A percentile compares a stretch with the other conserved stretches of the same genome.
phyloP scores from a whole-genome alignment of 306 rosid genomes.

The Neltuma alba region DNA sequence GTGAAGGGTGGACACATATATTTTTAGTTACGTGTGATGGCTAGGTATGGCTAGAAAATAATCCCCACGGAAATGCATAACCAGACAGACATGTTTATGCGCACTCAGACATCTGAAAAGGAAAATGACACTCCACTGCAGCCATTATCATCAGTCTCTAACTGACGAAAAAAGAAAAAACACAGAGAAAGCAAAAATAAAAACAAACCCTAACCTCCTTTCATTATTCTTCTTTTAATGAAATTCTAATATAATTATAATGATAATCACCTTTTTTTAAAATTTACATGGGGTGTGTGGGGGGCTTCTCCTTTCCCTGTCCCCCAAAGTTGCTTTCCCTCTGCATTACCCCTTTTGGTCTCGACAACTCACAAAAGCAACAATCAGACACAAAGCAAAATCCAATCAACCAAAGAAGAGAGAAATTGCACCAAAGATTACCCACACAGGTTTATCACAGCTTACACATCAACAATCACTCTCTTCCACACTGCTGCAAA shows the following conservation, averaged over 20 bases:
- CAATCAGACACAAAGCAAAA: conserved; percentile 17
- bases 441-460: conserved; percentile 14
- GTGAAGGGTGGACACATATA: background rate
- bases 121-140: conserved; percentile 88
- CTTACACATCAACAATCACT: conserved; percentile 23
- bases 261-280: background rate
- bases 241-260: background rate
- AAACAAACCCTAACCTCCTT: conserved; percentile 39
- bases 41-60: conserved; percentile 15
- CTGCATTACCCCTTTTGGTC: background rate
- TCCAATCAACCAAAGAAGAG: background rate
- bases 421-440: conserved; percentile 5
- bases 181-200: background rate
- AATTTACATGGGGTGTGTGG: background rate
- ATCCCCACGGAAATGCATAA: conserved; percentile 60
- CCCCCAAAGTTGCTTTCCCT: conserved; percentile 18
- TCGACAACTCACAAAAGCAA: background rate
- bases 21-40: conserved; percentile 9
- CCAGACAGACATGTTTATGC: conserved; percentile 37
- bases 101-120: conserved; percentile 56
- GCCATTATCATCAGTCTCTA: conserved; percentile 41
- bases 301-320: background rate
- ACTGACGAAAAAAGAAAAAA: background rate
- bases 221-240: conserved; percentile 11
- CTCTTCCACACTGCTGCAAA: background rate